Evolutionary conservation across 352 stramenopile species (phyloP).

Genomic region (Phytophthora idaei): DNA sequence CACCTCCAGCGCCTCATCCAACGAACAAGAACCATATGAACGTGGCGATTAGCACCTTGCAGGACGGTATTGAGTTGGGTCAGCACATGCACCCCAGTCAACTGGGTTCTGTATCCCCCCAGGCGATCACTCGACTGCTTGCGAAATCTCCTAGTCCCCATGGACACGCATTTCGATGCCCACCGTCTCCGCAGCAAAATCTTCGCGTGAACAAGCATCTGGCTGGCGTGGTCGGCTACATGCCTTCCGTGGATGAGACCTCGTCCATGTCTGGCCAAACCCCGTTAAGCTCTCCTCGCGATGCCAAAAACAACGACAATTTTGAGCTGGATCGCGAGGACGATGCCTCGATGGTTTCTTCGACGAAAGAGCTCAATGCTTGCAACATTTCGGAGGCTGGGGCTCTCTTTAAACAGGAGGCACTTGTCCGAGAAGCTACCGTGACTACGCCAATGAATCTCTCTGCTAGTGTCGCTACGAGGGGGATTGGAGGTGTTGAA

Average conservation of each 20-base stretch:
- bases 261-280: conserved; percentile 58
- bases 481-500: background rate
- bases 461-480: background rate
- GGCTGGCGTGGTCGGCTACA: conserved; percentile 54
- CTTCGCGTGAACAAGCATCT: conserved; percentile 40
- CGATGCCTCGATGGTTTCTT: conserved; percentile 4
- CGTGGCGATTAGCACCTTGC: conserved; percentile 45
- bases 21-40: conserved; percentile 42
- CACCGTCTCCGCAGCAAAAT: conserved; percentile 57
- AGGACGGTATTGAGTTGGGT: conserved; percentile 41
- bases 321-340: conserved; percentile 23
- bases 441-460: conserved; percentile 16
- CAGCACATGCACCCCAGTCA: conserved; percentile 43
- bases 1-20: conserved; percentile 17
- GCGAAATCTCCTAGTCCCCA: conserved; percentile 30
- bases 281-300: conserved; percentile 47
- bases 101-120: conserved; percentile 32
- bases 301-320: conserved; percentile 26
- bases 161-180: conserved; percentile 35
- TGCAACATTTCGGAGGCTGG: conserved; percentile 27
- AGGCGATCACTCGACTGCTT: conserved; percentile 37
- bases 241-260: conserved; percentile 76
- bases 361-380: conserved; percentile 24
- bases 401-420: conserved; percentile 29
- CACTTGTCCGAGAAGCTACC: conserved; percentile 34